Evolutionary conservation across 2,329 filamentous ascomycete genomes (phyloP).

Genomic region (Lasiodiplodia sp.): DNA sequence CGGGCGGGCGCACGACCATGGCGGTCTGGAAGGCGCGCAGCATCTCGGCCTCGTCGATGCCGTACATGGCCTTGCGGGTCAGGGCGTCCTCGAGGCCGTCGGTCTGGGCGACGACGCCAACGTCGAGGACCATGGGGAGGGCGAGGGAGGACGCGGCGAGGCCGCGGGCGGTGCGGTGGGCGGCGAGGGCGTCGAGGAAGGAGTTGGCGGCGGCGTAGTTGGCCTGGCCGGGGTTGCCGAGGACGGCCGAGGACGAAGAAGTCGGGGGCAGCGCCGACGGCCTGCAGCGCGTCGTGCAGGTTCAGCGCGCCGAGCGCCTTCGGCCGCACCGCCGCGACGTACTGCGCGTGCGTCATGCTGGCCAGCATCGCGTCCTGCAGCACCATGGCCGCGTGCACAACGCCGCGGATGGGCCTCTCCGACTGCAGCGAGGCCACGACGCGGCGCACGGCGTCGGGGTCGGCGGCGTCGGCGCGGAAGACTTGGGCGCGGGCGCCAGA

Average conservation of each 20-base stretch:
- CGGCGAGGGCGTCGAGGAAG: conserved; percentile 49
- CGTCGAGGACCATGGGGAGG: conserved; percentile 28
- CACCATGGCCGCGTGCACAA: conserved; percentile 44
- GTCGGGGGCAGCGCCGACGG: conserved; percentile 38
- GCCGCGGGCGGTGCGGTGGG: conserved; percentile 30
- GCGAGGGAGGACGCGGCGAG: conserved; percentile 28
- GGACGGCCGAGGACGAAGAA: conserved; percentile 61
- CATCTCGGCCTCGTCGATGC: conserved; percentile 58
- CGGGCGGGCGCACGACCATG: neutral
- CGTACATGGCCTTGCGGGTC: conserved; percentile 33
- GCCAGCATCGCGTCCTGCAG: conserved; percentile 38
- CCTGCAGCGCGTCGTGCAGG: conserved; percentile 36
- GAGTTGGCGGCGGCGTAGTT: conserved; percentile 62
- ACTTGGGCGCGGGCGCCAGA: conserved; percentile 2
- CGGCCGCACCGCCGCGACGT: conserved; percentile 55
- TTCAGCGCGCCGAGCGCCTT: conserved; percentile 64
- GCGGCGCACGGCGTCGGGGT: neutral
- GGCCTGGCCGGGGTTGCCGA: conserved; percentile 60
- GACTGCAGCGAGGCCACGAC: neutral
- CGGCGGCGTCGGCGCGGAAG: conserved; percentile 27
- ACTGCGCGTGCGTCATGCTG: conserved; percentile 59
- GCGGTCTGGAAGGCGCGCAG: conserved; percentile 57
- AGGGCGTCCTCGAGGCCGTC: conserved; percentile 30
- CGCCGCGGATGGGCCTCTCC: conserved; percentile 34
- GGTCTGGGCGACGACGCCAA: conserved; percentile 34